Base-by-base conservation (phyloP, 2,329 filamentous ascomycete genomes). In the Ophiostoma pallidulum region DNA sequence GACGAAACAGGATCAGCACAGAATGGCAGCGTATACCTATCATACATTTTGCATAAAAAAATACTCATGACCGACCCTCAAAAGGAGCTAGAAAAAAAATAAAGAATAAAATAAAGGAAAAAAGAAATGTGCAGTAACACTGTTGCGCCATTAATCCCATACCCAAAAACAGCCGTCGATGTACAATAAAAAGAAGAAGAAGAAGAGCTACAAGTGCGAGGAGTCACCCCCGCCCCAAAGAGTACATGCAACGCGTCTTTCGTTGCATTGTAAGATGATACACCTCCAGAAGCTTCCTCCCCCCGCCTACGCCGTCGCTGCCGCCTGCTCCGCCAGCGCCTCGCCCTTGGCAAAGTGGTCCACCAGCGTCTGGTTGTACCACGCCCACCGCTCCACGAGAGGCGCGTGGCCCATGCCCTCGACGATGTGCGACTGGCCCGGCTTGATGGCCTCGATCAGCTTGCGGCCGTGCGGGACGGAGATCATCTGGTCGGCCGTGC, bases 401-500 rank as follows among this genome's bases (percentile, higher is more conserved):
- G 88, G 71, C 31, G 83, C 85, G 64, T 95, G 89, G 0, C 86
- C 87, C 63, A 80, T 75, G 0, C 77, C 84, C 53, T 87, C 78
- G n/a, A 82, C 70, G 22, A 87, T 75, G 36, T 76, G 61, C 29
- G 74, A 76, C 51, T 70, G 73, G 3, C 70, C 79, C 1, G 86
- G 85, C 54, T 70, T 51, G 22, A 95, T 58, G 38, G 76, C 74
- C 43, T 78, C 70, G 49, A 84, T 77, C 54, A 95, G 64, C 62
- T 82, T 76, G 58, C 78, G 67, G 0, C 78, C 87, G 60, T 92
- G 85, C 6, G 73, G 73, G 41, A 82, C 71, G 4, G 75, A 78
- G 55, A 95, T 83, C 84, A 95, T 89, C n/a, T 71, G 70, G 64
- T 95, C 89, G 9, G 65, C 65, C 1, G 75, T 81, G 8, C 89